These are phyloP conservation scores for Lactarius tabidus DNA, from an alignment of 768 basidiomycete species.

Conservation along the genomic window DNA sequence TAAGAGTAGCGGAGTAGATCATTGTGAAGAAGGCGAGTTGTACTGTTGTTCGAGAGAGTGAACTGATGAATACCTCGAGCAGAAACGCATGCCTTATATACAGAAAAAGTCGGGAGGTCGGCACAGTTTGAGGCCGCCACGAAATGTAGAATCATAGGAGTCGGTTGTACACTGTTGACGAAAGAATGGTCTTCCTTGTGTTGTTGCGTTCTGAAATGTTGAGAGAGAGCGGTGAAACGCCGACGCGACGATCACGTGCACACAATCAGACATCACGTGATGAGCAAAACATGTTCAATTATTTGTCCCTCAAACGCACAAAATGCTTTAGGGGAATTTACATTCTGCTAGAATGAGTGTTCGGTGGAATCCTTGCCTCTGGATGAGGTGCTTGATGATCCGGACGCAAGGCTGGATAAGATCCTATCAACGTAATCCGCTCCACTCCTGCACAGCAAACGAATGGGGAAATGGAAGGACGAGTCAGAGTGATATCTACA, in stretches of 20 bases:
- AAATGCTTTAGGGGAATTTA: neutral
- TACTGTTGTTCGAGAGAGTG: neutral
- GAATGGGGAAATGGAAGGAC: slow-evolving; percentile 1
- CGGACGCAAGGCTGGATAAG: slow-evolving; percentile 76
- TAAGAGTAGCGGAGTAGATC: neutral
- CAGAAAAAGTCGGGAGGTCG: slow-evolving; percentile 1
- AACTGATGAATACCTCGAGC: neutral
- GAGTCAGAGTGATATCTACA: neutral
- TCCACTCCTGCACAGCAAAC: slow-evolving; percentile 58
- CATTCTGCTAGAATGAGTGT: slow-evolving; percentile 56
- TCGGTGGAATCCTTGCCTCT: slow-evolving; percentile 88
- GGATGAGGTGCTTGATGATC: slow-evolving; percentile 83
- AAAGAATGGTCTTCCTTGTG: neutral
- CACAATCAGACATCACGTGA: slow-evolving; percentile 6
- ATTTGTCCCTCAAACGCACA: neutral
- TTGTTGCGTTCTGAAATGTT: neutral
- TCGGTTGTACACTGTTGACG: neutral
- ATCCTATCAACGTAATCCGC: slow-evolving; percentile 90
- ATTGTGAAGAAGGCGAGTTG: slow-evolving; percentile 1
- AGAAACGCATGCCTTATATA: neutral
- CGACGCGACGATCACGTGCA: slow-evolving; percentile 1
- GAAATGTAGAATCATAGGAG: neutral
- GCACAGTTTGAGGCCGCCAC: neutral
- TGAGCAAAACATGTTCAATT: neutral
- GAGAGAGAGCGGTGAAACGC: neutral